phyloP scores from a whole-genome alignment of 1,284 basidiomycete species.

The Pseudomicrostroma phylloplanum region DNA sequence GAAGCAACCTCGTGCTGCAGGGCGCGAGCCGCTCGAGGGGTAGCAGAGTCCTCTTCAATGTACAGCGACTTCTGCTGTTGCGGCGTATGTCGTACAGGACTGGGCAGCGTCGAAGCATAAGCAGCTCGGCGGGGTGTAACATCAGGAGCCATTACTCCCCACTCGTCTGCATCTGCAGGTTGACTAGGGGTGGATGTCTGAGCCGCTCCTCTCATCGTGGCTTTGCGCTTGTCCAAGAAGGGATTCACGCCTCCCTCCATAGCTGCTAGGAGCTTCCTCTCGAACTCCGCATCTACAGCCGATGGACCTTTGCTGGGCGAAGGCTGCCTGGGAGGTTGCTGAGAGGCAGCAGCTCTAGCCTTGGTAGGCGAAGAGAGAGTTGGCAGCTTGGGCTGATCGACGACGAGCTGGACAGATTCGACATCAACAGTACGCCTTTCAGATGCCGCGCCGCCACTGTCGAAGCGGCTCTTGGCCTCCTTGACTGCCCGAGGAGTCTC shows the following conservation, averaged over 20 bases:
- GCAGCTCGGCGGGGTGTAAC: background rate
- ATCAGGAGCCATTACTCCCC: background rate
- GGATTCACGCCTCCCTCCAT: background rate
- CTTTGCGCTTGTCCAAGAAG: constrained; percentile 3
- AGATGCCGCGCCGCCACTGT: too few species aligned
- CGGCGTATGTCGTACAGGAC: too few species aligned
- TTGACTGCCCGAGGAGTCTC: background rate
- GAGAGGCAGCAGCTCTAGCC: background rate
- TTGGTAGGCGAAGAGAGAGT: background rate
- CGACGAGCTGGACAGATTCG: background rate
- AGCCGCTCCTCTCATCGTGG: background rate
- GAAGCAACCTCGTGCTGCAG: background rate
- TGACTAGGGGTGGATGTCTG: too few species aligned
- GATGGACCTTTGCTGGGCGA: background rate
- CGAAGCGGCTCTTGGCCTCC: constrained; percentile 5
- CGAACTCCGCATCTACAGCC: background rate
- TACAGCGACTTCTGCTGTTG: too few species aligned
- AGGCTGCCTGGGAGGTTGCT: background rate
- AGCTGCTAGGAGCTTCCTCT: constrained; percentile 2
- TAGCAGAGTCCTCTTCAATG: background rate
- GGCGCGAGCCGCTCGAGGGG: background rate
- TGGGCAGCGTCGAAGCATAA: background rate
- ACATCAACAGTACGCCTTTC: background rate
- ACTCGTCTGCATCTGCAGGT: background rate
- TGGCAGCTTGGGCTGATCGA: background rate